phyloP scores from a whole-genome alignment of 106 monocot species.

The Allium cepa region DNA sequence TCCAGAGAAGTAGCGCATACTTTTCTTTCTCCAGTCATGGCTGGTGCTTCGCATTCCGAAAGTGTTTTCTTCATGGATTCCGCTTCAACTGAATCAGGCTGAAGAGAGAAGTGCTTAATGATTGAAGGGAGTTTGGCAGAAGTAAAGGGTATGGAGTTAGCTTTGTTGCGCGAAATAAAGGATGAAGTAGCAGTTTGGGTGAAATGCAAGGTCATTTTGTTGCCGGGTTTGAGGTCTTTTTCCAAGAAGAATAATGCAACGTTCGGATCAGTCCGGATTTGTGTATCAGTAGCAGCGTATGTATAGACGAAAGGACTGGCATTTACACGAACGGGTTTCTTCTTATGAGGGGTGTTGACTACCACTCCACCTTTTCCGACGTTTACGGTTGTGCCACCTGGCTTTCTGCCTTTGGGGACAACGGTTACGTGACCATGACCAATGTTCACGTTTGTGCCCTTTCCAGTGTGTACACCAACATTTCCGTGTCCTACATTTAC shows the following conservation, averaged over 20 bases:
- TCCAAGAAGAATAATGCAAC: slow-evolving; percentile 44
- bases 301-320: not conserved
- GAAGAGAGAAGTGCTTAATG: slow-evolving; percentile 27
- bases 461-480: slow-evolving; percentile 15
- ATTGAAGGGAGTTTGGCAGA: slow-evolving; percentile 34
- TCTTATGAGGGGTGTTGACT: too few species aligned
- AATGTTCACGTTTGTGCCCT: not conserved
- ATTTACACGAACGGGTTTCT: too few species aligned
- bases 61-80: slow-evolving; percentile 26
- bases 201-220: slow-evolving; percentile 38
- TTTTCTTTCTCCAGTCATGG: slow-evolving; percentile 25
- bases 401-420: too few species aligned
- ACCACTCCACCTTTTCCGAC: not conserved
- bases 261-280: slow-evolving; percentile 27
- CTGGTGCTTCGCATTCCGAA: slow-evolving; percentile 35
- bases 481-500: slow-evolving; percentile 24
- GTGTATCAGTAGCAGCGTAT: slow-evolving; percentile 23
- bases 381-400: not conserved
- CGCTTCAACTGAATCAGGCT: slow-evolving; percentile 24
- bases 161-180: slow-evolving; percentile 27
- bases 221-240: slow-evolving; percentile 34
- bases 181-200: slow-evolving; percentile 1
- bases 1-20: slow-evolving; percentile 70
- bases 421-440: too few species aligned
- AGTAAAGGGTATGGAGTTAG: slow-evolving; percentile 54